Conservation (phyloP, 495 filamentous ascomycete genomes). For the Darksidea phi region DNA sequence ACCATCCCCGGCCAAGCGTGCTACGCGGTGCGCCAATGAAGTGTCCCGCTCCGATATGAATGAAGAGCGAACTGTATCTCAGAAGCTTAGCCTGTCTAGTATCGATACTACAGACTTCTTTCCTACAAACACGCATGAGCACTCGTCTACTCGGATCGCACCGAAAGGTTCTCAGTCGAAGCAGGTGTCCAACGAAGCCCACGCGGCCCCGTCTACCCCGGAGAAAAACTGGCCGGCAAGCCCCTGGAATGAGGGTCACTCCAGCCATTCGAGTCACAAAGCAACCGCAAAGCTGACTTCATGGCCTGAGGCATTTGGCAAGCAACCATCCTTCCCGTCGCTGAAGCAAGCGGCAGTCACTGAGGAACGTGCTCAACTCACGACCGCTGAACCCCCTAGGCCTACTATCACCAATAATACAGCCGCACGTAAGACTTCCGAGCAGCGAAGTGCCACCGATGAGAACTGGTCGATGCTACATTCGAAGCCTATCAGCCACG, state of each 20-base stretch:
- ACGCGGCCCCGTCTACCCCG: conserved; percentile 17
- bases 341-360: neutral
- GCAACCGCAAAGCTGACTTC: neutral
- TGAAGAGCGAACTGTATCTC: conserved; percentile 21
- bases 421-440: conserved; percentile 2
- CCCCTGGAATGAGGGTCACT: conserved; percentile 22
- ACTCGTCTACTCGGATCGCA: conserved; percentile 37
- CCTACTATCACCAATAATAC: neutral
- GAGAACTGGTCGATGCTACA: neutral
- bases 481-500: conserved; percentile 5
- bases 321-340: neutral
- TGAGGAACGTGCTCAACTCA: neutral
- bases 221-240: conserved; percentile 24
- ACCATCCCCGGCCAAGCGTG: conserved; percentile 21
- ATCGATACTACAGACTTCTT: conserved; percentile 47
- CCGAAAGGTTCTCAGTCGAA: conserved; percentile 14
- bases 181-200: conserved; percentile 2
- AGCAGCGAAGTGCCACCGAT: neutral
- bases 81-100: conserved; percentile 41
- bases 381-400: neutral
- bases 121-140: conserved; percentile 42
- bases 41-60: neutral
- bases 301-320: conserved; percentile 18
- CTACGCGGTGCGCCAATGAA: conserved; percentile 1
- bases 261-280: neutral